Conservation (phyloP, 2,329 filamentous ascomycete species). For the Penicillium sp. region DNA sequence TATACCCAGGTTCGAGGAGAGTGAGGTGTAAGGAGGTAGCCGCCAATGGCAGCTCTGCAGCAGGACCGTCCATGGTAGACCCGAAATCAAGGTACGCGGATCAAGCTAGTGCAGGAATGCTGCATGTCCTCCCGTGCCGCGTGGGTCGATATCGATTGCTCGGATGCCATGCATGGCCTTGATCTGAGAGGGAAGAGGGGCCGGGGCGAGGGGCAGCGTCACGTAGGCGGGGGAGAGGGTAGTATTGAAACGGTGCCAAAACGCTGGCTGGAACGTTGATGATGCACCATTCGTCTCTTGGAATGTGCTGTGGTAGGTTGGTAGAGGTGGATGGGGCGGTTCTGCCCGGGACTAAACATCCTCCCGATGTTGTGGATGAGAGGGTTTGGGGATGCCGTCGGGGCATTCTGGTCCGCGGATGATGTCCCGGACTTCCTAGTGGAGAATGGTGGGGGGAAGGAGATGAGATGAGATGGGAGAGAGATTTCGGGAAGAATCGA, state of each 20-base stretch:
- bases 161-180: not conserved
- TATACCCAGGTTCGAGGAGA: too few relatives aligned
- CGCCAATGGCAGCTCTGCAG: not conserved
- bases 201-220: too few relatives aligned
- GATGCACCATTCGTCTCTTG: slow-evolving; percentile 4
- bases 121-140: not conserved
- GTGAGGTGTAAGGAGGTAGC: not conserved
- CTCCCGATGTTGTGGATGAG: too few relatives aligned
- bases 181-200: not conserved
- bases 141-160: not conserved
- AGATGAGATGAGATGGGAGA: too few relatives aligned
- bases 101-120: not conserved
- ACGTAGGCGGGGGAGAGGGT: not conserved
- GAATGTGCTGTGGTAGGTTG: slow-evolving; percentile 1
- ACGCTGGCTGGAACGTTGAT: not conserved
- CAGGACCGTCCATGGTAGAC: not conserved
- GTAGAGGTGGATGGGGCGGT: not conserved
- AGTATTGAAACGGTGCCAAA: slow-evolving; percentile 1
- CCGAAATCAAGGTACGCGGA: not conserved
- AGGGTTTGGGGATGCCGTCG: not conserved
- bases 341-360: not conserved
- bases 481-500: too few relatives aligned
- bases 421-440: not conserved
- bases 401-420: not conserved
- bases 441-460: not conserved